A percentile compares a stretch with the other conserved stretches of the same genome.
Evolutionary conservation across 129 eudicot genomes (phyloP).

Genomic region (Flaveria sonorensis): DNA sequence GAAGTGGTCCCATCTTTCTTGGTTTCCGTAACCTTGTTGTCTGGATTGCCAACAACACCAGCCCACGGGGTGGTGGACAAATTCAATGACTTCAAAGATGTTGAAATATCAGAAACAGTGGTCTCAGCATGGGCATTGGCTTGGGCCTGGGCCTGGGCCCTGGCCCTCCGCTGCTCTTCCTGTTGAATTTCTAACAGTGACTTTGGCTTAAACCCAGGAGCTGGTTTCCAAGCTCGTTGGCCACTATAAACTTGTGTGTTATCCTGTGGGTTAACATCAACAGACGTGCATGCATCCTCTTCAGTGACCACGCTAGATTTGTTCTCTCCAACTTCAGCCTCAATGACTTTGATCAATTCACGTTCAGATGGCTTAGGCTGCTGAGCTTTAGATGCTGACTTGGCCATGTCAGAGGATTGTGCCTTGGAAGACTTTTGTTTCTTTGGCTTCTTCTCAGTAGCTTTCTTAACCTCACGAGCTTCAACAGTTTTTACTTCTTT

Average conservation of each 20-base stretch:
- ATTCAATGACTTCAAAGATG: constrained; percentile 55
- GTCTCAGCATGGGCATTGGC: constrained; percentile 36
- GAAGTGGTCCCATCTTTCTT: constrained; percentile 40
- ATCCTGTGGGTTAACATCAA: constrained; percentile 32
- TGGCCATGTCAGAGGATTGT: constrained; percentile 53
- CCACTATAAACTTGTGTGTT: constrained; percentile 42
- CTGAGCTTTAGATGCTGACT: constrained; percentile 48
- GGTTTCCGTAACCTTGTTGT: constrained; percentile 40
- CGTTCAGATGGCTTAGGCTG: constrained; percentile 51
- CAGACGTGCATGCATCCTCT: constrained; percentile 9
- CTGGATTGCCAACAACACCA: constrained; percentile 56
- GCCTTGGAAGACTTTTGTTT: constrained; percentile 76
- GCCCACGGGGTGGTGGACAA: constrained; percentile 70
- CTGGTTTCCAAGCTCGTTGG: constrained; percentile 88
- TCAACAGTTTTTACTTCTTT: constrained; percentile 54
- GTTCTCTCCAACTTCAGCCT: constrained; percentile 36
- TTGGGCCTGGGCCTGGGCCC: constrained; percentile 1
- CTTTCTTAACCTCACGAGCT: constrained; percentile 53
- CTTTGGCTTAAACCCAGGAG: constrained; percentile 86
- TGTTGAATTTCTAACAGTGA: constrained; percentile 86
- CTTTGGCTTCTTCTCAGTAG: constrained; percentile 74
- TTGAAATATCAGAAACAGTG: constrained; percentile 49
- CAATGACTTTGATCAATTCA: constrained; percentile 38
- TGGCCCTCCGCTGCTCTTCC: constrained; percentile 80
- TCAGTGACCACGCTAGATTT: constrained; percentile 32